Evolutionary conservation across 495 filamentous ascomycete species (phyloP), one percentile per base, ranked within the genome.

Genomic region (Aspergillus olivimuriae): DNA sequence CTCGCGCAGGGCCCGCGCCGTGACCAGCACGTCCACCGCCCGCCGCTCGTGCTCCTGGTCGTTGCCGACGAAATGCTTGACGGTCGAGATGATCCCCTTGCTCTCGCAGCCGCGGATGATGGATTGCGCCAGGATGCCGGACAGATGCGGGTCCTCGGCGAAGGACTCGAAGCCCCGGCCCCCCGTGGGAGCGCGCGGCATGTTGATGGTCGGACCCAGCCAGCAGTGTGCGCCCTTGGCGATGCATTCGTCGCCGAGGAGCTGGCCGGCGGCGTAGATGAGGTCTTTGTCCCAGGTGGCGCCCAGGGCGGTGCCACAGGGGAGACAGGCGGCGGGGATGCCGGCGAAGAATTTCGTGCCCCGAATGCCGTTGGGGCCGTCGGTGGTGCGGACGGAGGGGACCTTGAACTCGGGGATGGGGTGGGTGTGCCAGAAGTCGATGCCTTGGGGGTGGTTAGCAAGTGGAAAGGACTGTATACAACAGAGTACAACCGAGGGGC

Each of bases 11-110:
- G 84, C 78, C 14, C 84, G 69, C 41, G 81, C 74, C 0, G 79
- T 76, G 28, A 87, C 68, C 20, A 80, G 70, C 22, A 69, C 73
- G 57, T 86, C 63, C 4, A 84, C 75, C 0, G 73, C 74, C 43
- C 76, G 75, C 0, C 84, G 64, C 48, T 75, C 72, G 41, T 81
- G 73, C 50, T 89, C 84, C 55, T 82, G 79, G 48, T 88, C 84
- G 49, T 87, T 87, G 33, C 74, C 77, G 4, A 82, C 75, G 50
- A 82, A 87, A 57, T 88, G 84, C 63, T 87, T 88, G 41, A 82
- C 65, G 0, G 78, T 80, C 3, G 83, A 74, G 22, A 72, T 72
- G 15, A 87, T 68, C 1, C 57, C 55, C n/a, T 68, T 77, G 18
- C 62, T 65, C 54, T 87, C 77, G 11, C 85, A 73, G 8, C 83